A percentile compares a stretch with the other conserved stretches of the same genome.
These are phyloP conservation scores for Trapa bicornis DNA, from an alignment of 345 rosid species.

Conservation along the genomic window DNA sequence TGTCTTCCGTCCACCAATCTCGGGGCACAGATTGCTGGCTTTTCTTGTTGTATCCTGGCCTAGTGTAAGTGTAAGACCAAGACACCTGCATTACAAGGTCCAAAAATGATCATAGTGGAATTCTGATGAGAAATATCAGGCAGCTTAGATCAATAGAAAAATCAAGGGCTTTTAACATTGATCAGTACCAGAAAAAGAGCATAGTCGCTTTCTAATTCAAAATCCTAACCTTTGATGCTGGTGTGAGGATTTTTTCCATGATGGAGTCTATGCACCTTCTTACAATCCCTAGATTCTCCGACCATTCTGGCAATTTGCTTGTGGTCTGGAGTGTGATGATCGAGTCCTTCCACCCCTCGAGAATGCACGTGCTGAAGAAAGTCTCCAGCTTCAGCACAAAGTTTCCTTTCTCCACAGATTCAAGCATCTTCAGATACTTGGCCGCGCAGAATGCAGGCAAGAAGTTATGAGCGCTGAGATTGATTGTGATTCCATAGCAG, in stretches of 20 bases:
- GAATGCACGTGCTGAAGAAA: conserved; percentile 80
- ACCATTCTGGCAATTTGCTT: conserved; percentile 60
- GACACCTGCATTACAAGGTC: conserved; percentile 40
- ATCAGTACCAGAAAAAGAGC: no score
- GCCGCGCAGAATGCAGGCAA: conserved; percentile 88
- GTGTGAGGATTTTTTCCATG: conserved; percentile 71
- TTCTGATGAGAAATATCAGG: background rate
- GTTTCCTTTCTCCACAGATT: conserved; percentile 70
- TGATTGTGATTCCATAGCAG: conserved; percentile 90
- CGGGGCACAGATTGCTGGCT: conserved; percentile 58
- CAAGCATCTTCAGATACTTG: conserved; percentile 82
- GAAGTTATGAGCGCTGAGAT: conserved; percentile 74
- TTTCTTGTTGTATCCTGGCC: conserved; percentile 55
- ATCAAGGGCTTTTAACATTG: background rate
- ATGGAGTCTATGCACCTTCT: conserved; percentile 78
- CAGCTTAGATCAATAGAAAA: background rate
- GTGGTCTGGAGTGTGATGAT: conserved; percentile 60
- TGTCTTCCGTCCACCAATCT: conserved; percentile 99
- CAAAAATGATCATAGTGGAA: background rate
- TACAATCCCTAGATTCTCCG: conserved; percentile 72
- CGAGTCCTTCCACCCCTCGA: conserved; percentile 97
- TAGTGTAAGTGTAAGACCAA: conserved; percentile 86
- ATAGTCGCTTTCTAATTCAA: no score
- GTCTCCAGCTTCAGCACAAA: conserved; percentile 68
- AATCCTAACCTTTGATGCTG: conserved; percentile 47